A percentile compares a stretch with the other conserved stretches of the same genome.
Evolutionary conservation across 2,329 filamentous ascomycete species (phyloP).

Genomic region (Epichloe sylvatica): DNA sequence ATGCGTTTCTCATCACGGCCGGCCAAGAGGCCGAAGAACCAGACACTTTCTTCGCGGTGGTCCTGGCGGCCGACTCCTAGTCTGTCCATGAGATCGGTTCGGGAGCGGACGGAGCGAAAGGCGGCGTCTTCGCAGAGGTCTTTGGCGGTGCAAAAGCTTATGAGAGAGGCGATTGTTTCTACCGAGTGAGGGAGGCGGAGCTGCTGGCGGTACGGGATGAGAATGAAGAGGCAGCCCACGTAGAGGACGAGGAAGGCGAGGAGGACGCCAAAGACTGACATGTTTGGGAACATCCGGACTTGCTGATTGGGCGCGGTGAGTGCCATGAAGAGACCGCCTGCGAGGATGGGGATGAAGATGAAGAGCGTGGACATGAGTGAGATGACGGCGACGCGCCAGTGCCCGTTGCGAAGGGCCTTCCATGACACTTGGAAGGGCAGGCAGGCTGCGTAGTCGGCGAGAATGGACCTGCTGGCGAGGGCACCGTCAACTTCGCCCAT

Average conservation of each 20-base stretch:
- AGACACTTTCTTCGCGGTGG: slow-evolving; percentile 33
- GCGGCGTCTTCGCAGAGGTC: slow-evolving; percentile 58
- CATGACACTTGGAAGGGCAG: slow-evolving; percentile 46
- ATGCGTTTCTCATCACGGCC: slow-evolving; percentile 27
- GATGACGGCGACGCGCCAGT: slow-evolving; percentile 51
- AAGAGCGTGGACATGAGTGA: slow-evolving; percentile 47
- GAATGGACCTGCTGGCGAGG: slow-evolving; percentile 46
- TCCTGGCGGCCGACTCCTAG: slow-evolving; percentile 42
- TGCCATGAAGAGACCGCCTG: slow-evolving; percentile 60
- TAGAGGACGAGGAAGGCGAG: slow-evolving; percentile 60
- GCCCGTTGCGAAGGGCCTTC: slow-evolving; percentile 43
- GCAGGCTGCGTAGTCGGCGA: slow-evolving; percentile 57
- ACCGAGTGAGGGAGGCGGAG: slow-evolving; percentile 61
- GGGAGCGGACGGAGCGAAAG: slow-evolving; percentile 55
- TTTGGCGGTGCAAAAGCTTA: slow-evolving; percentile 63
- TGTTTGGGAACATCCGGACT: slow-evolving; percentile 56
- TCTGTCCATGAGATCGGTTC: slow-evolving; percentile 52
- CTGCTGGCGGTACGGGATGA: slow-evolving; percentile 46
- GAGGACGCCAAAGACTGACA: slow-evolving; percentile 59
- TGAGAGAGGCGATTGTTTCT: slow-evolving; percentile 58
- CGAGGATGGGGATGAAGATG: slow-evolving; percentile 50
- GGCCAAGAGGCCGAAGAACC: slow-evolving; percentile 33
- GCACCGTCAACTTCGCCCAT: slow-evolving; percentile 44
- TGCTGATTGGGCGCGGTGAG: slow-evolving; percentile 39
- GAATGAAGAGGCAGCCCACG: slow-evolving; percentile 44